Conservation (phyloP, 768 basidiomycete species). For the Agaricus sinodeliciosus region DNA sequence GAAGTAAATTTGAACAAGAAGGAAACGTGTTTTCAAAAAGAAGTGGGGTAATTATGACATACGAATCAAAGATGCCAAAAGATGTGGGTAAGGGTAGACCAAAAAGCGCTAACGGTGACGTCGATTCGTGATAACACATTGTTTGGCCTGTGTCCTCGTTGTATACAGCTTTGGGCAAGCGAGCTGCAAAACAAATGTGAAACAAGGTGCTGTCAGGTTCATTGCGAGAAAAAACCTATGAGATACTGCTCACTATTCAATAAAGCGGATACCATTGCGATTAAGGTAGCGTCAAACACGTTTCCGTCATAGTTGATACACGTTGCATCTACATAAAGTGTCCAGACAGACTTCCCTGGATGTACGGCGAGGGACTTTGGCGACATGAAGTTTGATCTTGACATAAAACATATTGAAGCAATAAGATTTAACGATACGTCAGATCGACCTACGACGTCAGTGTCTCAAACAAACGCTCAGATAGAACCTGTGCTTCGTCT, state of each 20-base stretch:
- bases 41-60: constrained; percentile 18
- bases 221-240: constrained; percentile 6
- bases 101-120: constrained; percentile 30
- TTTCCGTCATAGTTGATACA: constrained; percentile 99
- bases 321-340: constrained; percentile 89
- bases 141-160: constrained; percentile 61
- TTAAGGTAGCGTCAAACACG: constrained; percentile 81
- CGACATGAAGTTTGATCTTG: constrained; percentile 61
- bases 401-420: not conserved
- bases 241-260: constrained; percentile 57
- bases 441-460: constrained; percentile 57
- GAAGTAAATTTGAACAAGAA: no score
- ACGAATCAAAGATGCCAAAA: constrained; percentile 85
- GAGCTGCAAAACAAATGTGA: constrained; percentile 36
- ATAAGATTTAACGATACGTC: not conserved
- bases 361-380: constrained; percentile 73
- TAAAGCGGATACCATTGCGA: constrained; percentile 85
- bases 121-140: constrained; percentile 42
- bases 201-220: not conserved
- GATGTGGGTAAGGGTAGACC: constrained; percentile 45
- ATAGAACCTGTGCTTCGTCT: constrained; percentile 91
- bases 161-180: constrained; percentile 63
- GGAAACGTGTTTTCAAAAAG: constrained; percentile 1
- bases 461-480: constrained; percentile 73
- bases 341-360: constrained; percentile 79